Evolutionary conservation across 352 stramenopile species (phyloP), one percentile per base, ranked within the genome.

Genomic region (Globisporangium alternatum): DNA sequence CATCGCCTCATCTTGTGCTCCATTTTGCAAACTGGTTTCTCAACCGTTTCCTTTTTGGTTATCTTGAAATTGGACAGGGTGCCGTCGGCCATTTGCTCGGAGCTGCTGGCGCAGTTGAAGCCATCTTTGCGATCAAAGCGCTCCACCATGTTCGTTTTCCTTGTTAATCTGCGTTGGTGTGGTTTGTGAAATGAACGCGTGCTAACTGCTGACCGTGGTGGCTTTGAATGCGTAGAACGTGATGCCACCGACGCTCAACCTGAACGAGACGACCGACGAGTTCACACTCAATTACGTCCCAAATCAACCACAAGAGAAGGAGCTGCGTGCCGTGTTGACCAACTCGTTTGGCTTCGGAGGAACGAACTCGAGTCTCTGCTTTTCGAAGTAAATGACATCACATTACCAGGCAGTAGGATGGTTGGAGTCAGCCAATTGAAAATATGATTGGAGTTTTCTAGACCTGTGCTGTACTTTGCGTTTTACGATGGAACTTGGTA

Each of bases 281-380:
- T 91, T 97, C 70, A 88, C 86, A 31, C 76, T 97, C 60, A 90
- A 91, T 72, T 93, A 97, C 68, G 89, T 95, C 25, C 72, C 78
- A 21, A 78, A 83, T 35, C 62, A 76, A 12, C 76, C 81, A 3
- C 83, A 92, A 48, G 78, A 96, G 62, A 86, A 89, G 53, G 65
- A 90, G 15, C 57, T 98, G 13, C 68, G 86, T 10, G 77, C 84
- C 39, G 92, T 95, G 3, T 71, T 98, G 39, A 95, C 82, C 17
- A 99, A 99, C 75, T 98, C 94, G 37, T 99, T 99, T 85, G 97
- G 97, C 25, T 99, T 99, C 73, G 97, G 97, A 60, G 97, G 97
- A 56, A 98, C 95, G 13, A 99, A 99, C 83, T 88, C 85, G 13
- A 90, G 78, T 54, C 68, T 95, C 12, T 81, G 83, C 55, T 95